Evolutionary conservation across 2,329 filamentous ascomycete genomes (phyloP), one percentile per base, ranked within the genome.

Genomic region (Pseudopyricularia javanii): DNA sequence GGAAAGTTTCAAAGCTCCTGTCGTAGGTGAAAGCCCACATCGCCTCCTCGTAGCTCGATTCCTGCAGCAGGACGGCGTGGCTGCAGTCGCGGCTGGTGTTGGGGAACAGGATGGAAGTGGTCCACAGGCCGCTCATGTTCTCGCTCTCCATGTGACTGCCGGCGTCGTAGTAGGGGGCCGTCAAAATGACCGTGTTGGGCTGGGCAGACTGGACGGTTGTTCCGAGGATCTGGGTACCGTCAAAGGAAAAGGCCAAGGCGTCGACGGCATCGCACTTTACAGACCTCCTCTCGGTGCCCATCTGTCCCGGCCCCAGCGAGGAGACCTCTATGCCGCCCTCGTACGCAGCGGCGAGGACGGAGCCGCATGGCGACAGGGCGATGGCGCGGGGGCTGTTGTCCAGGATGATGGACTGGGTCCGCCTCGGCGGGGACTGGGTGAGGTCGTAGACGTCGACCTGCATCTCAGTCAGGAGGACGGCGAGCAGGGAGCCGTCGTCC

Each of bases 241-340:
- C 86, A 51, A 78, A 78, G 0, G 87, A 91, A 63, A 93, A 93
- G 3, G 81, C 76, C 49, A 93, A 68, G 3, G 80, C 74, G 62
- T 91, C 87, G 4, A 91, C 85, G 2, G 77, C 78, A 61, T 87
- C 83, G 61, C 87, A 91, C 61, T 90, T 88, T 54, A 91, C 86
- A 11, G 86, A 80, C 59, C 88, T 76, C 60, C 85, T 77, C 59
- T 90, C 85, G 0, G 80, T 86, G 12, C 78, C 67, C 28, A 84
- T 61, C 26, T 80, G 81, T 52, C 74, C 78, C 2, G 83, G 73
- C 49, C 79, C 80, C 37, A 95, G 71, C 5, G 88, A 86, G 28
- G 87, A 83, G 0, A 95, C 86, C 65, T 95, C 90, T 56, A 95
- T 91, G n/a, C 87, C 88, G 53, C 87, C 86, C 62, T 89, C 83